Evolutionary conservation across 1,284 basidiomycete genomes (phyloP).

Genomic region (Cutaneotrichosporon dermatis): DNA sequence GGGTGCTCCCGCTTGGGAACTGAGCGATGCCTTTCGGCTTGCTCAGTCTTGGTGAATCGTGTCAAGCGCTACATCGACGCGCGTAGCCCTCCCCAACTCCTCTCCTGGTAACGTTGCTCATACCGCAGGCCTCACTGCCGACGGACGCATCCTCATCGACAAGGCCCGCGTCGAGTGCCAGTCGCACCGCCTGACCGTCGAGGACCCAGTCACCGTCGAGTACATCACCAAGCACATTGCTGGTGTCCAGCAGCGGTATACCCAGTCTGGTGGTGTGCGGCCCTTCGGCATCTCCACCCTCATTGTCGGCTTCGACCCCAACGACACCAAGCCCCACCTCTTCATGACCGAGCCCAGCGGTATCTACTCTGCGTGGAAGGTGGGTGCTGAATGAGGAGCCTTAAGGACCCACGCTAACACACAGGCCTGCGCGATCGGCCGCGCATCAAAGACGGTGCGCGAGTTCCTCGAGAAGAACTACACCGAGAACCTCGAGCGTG

Average conservation of each 20-base stretch:
- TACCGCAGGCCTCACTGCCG: slow-evolving; percentile 83
- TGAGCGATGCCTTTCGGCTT: too few relatives aligned
- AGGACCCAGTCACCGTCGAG: slow-evolving; percentile 96
- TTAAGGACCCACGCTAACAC: too few relatives aligned
- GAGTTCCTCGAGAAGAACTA: slow-evolving; percentile 99
- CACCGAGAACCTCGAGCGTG: slow-evolving; percentile 80
- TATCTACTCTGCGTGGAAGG: slow-evolving; percentile 99
- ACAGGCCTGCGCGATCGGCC: slow-evolving; percentile 96
- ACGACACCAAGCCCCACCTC: slow-evolving; percentile 79
- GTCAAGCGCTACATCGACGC: too few relatives aligned
- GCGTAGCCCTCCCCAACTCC: background rate
- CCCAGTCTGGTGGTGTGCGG: slow-evolving; percentile 98
- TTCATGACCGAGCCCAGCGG: slow-evolving; percentile 98
- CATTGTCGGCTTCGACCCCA: slow-evolving; percentile 94
- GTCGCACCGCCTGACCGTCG: slow-evolving; percentile 92
- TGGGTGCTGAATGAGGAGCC: too few relatives aligned
- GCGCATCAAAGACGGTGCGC: slow-evolving; percentile 95
- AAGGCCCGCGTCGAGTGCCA: slow-evolving; percentile 97
- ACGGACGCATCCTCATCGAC: slow-evolving; percentile 96
- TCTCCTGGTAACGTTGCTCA: background rate
- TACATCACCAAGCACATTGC: slow-evolving; percentile 98
- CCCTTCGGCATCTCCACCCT: slow-evolving; percentile 98
- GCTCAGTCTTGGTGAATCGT: too few relatives aligned
- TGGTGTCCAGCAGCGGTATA: slow-evolving; percentile 97
- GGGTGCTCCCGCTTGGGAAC: too few relatives aligned